These are phyloP conservation scores for Boletus sp. DNA, from an alignment of 768 basidiomycete genomes.

Conservation along the genomic window DNA sequence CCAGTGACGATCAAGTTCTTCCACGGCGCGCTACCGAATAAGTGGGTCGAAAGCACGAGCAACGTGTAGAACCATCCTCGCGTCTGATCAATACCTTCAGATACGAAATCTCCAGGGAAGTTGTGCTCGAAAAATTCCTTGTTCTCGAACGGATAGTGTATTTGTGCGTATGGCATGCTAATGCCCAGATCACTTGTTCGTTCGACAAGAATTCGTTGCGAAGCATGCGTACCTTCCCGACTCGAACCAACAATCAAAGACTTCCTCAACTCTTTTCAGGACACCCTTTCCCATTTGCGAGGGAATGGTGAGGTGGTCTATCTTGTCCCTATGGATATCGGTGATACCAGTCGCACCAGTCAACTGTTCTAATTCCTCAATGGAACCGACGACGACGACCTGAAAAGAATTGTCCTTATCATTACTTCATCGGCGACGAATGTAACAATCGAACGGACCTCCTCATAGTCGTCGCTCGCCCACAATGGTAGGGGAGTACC, in stretches of 20 bases:
- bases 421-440: neutral
- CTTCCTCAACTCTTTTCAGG: constrained; percentile 90
- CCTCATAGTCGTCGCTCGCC: constrained; percentile 90
- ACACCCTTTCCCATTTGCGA: constrained; percentile 84
- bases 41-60: constrained; percentile 91
- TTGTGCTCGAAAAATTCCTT: constrained; percentile 79
- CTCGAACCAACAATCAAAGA: constrained; percentile 99
- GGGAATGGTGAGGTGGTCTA: constrained; percentile 96
- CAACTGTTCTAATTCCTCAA: constrained; percentile 80
- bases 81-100: constrained; percentile 98
- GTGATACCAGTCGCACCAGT: constrained; percentile 83
- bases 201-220: neutral
- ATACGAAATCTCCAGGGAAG: constrained; percentile 96
- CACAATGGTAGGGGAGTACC: constrained; percentile 97
- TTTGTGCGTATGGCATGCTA: constrained; percentile 98
- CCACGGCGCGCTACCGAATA: constrained; percentile 94
- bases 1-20: constrained; percentile 97
- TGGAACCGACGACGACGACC: constrained; percentile 85
- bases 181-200: neutral
- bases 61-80: constrained; percentile 99
- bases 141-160: constrained; percentile 98
- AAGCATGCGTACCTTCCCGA: constrained; percentile 76
- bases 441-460: constrained; percentile 42
- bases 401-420: constrained; percentile 28
- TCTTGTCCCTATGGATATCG: constrained; percentile 91